phyloP scores from a whole-genome alignment of 257 asterid species.

The Oldenlandia corymbosa region DNA sequence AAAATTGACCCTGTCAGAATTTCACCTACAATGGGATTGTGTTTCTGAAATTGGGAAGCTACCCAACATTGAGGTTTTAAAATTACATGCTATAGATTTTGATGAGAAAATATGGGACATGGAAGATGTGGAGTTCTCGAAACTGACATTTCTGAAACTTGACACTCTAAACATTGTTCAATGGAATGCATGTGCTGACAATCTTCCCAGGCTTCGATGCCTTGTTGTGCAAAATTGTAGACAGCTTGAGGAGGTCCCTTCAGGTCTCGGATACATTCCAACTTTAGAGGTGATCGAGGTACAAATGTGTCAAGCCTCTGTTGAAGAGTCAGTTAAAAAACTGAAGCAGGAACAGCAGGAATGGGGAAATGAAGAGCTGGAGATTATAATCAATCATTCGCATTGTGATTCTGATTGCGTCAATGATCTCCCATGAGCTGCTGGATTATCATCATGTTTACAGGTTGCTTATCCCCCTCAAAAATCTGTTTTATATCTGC shows the following conservation, averaged over 20 bases:
- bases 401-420: too few relatives aligned
- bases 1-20: background rate
- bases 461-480: too few relatives aligned
- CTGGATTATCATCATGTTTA: too few relatives aligned
- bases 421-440: too few relatives aligned
- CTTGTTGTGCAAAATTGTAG: background rate
- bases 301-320: background rate
- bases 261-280: background rate
- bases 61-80: constrained; percentile 3
- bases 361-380: background rate
- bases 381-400: background rate
- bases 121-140: background rate
- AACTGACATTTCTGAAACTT: background rate
- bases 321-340: background rate
- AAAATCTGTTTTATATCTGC: too few relatives aligned
- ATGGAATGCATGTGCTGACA: background rate
- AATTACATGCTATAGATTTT: background rate
- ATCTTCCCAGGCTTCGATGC: background rate
- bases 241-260: constrained; percentile 2
- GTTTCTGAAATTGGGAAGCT: background rate
- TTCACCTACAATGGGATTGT: background rate
- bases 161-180: background rate
- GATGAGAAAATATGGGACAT: constrained; percentile 2
- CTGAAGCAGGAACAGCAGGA: background rate
- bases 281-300: background rate